Evolutionary conservation across 768 basidiomycete genomes (phyloP), one percentile per base, ranked within the genome.

Genomic region (Tremella fuciformis): DNA sequence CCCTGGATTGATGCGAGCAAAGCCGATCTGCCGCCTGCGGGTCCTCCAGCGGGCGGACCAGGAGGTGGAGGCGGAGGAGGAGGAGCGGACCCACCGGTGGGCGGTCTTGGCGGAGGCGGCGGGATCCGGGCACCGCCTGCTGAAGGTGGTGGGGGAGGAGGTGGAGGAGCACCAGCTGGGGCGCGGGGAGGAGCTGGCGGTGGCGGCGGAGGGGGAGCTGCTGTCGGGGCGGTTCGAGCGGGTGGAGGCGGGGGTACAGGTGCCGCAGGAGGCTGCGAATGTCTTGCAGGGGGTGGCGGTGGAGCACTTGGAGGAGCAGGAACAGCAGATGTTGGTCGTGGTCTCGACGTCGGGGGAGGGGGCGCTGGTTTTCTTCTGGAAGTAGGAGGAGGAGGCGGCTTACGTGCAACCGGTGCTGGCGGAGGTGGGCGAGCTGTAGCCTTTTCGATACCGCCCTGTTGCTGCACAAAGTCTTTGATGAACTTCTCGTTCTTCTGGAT

Each of bases 401-500:
- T 76, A 53, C 71, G 72, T 57, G 65, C 62, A 59, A 64, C 71
- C 64, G 64, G 67, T 1, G 77, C 69, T 19, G 55, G 72, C 71
- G 8, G 56, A 51, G 25, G 18, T n/a, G 18, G 21, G 22, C 16
- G n/a, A 13, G 26, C 8, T 16, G 49, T 16, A 24, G 11, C 71
- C 59, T 67, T 69, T 24, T 78, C 67, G 25, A 78, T 74, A 0
- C 78, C 79, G 11, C 77, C 79, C 15, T 78, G 73, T 38, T 79
- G 87, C 67, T 62, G 84, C 80, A 91, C 82, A 70, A 85, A 99
- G 63, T 86, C 82, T 71, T 86, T 86, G 78, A 99, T 94, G 74
- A 91, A 97, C 62, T 89, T 87, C 79, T 87, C 87, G 68, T 98
- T 86, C 62, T 86, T 79, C 60, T 81, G 81, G 39, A 96, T 85